These are phyloP conservation scores for Chrysanthemum seticuspe DNA, from an alignment of 129 eudicot genomes.

Conservation along the genomic window DNA sequence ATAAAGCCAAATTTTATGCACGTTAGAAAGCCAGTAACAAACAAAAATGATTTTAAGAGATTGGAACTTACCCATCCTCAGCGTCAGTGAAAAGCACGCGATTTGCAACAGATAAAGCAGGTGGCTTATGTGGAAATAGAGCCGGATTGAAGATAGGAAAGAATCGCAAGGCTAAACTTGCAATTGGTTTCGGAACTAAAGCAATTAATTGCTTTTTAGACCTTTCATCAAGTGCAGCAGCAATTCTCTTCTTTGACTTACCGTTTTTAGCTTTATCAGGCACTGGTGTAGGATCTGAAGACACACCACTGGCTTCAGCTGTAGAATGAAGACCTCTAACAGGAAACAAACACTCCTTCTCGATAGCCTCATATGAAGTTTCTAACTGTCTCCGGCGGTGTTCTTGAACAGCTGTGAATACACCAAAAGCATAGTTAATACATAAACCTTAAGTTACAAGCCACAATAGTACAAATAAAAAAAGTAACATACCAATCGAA, in stretches of 20 bases:
- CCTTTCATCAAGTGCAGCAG: slow-evolving; percentile 73
- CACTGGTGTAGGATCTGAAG: too few species aligned
- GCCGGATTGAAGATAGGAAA: slow-evolving; percentile 81
- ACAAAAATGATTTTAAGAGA: slow-evolving; percentile 3
- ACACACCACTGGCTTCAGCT: slow-evolving; percentile 32
- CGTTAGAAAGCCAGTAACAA: background rate
- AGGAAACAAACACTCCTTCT: slow-evolving; percentile 80
- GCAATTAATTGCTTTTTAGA: slow-evolving; percentile 79
- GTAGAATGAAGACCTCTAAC: slow-evolving; percentile 27
- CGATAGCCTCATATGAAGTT: slow-evolving; percentile 36
- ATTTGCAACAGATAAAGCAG: slow-evolving; percentile 62
- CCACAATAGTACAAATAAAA: slow-evolving; percentile 6
- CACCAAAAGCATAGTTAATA: slow-evolving; percentile 20
- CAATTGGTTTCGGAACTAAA: slow-evolving; percentile 71
- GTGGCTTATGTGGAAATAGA: slow-evolving; percentile 91
- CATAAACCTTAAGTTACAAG: slow-evolving; percentile 13
- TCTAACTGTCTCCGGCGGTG: slow-evolving; percentile 50
- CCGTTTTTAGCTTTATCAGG: slow-evolving; percentile 32
- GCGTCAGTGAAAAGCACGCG: slow-evolving; percentile 96
- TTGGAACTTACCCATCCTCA: slow-evolving; percentile 84
- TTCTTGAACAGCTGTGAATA: slow-evolving; percentile 62
- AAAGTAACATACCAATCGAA: slow-evolving; percentile 59
- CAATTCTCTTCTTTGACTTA: slow-evolving; percentile 67
- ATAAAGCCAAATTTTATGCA: too few species aligned
- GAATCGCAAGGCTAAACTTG: slow-evolving; percentile 72